Percentiles rank a stretch among this genome's conserved stretches.
phyloP scores from a whole-genome alignment of 352 stramenopile genomes.

The Globisporangium radiosum region DNA sequence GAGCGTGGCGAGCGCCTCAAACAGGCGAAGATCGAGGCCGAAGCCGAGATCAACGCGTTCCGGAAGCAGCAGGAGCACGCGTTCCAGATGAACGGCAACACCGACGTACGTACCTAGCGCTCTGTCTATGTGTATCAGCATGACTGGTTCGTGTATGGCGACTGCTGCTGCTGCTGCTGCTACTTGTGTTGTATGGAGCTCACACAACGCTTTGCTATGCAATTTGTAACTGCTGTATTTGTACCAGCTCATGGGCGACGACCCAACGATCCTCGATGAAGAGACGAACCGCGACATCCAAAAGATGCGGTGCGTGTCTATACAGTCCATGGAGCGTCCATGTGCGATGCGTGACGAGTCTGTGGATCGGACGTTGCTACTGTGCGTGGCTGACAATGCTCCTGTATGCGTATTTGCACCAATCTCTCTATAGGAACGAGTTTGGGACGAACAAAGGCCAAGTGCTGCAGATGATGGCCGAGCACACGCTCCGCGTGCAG shows the following conservation, averaged over 20 bases:
- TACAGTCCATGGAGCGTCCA: not conserved
- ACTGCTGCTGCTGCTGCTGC: not conserved
- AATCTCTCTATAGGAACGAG: conserved; percentile 24
- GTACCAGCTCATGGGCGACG: conserved; percentile 65
- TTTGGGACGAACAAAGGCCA: conserved; percentile 64
- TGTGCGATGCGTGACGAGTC: no score
- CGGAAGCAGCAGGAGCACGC: conserved; percentile 79
- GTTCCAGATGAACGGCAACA: conserved; percentile 85
- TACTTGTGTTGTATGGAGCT: not conserved
- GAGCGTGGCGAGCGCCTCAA: conserved; percentile 83
- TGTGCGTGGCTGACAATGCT: no score
- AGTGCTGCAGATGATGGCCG: conserved; percentile 71
- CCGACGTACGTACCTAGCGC: conserved; percentile 33
- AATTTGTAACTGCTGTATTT: not conserved
- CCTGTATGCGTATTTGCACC: no score
- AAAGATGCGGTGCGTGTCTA: conserved; percentile 56
- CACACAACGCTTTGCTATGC: not conserved
- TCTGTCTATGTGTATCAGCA: not conserved
- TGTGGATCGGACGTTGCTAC: no score
- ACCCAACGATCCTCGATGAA: conserved; percentile 69
- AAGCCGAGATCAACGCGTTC: conserved; percentile 81
- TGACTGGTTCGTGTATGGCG: not conserved
- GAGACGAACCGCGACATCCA: conserved; percentile 75
- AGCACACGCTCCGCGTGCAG: conserved; percentile 60
- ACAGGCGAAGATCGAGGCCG: conserved; percentile 83